A percentile compares a stretch with the other conserved stretches of the same genome.
Conservation (phyloP, 495 filamentous ascomycete species). For the Lophium mytilinum region DNA sequence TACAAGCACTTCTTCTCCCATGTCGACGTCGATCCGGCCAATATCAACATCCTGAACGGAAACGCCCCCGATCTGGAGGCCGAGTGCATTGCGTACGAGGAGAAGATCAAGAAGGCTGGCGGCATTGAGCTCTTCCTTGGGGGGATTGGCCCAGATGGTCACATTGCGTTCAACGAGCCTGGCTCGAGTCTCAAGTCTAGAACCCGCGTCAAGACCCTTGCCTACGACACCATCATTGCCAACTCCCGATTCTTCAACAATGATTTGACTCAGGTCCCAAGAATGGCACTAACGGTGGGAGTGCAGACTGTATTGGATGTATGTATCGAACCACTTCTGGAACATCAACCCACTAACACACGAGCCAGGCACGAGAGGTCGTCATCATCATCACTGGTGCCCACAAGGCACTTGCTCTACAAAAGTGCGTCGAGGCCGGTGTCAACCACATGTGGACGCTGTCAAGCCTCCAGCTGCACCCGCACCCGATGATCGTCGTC, state of each 20-base stretch:
- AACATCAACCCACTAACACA: background rate
- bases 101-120: conserved; percentile 62
- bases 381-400: conserved; percentile 75
- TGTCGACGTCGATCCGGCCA: conserved; percentile 68
- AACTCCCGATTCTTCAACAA: conserved; percentile 78
- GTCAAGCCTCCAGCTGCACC: conserved; percentile 70
- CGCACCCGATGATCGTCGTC: conserved; percentile 69
- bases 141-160: conserved; percentile 77
- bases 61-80: conserved; percentile 67
- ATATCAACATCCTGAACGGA: conserved; percentile 81
- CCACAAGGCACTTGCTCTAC: conserved; percentile 72
- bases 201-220: conserved; percentile 77
- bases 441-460: conserved; percentile 90
- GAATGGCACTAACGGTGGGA: conserved; percentile 77
- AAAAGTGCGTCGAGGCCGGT: conserved; percentile 72
- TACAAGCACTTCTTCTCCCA: conserved; percentile 86
- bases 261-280: conserved; percentile 64
- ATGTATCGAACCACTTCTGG: conserved; percentile 5
- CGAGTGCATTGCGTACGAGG: conserved; percentile 72
- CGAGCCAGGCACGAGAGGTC: conserved; percentile 56
- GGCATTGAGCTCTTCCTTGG: conserved; percentile 83
- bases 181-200: conserved; percentile 70
- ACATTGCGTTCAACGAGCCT: conserved; percentile 87
- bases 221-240: conserved; percentile 78
- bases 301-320: conserved; percentile 78